Conservation (phyloP, 192 early-diverging fungal genomes). For the Phlyctochytrium bullatum region DNA sequence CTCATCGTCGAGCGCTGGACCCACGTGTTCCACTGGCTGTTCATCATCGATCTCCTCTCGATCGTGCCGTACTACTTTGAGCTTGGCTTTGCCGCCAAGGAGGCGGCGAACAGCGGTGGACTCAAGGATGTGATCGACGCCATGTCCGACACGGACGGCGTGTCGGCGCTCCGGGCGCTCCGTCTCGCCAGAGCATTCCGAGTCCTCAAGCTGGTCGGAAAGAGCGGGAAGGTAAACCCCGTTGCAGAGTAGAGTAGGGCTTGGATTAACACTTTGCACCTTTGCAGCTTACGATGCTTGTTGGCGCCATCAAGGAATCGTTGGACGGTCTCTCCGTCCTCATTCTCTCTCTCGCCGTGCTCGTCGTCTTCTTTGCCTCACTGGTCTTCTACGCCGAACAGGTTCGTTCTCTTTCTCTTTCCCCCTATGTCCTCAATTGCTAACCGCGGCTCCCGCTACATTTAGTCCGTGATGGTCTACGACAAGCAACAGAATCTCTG, state of each 20-base stretch:
- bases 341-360: background rate
- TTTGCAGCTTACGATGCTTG: background rate
- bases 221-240: background rate
- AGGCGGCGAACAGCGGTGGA: too few relatives aligned
- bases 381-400: conserved; percentile 2
- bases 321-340: background rate
- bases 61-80: background rate
- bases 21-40: background rate
- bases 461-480: too few relatives aligned
- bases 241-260: too few relatives aligned
- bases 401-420: too few relatives aligned
- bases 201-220: background rate
- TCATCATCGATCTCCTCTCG: background rate
- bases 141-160: background rate
- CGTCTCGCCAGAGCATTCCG: background rate
- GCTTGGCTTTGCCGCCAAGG: background rate
- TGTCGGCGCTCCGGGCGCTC: background rate
- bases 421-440: too few relatives aligned
- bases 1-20: background rate
- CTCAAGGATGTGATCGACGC: background rate
- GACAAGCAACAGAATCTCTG: background rate
- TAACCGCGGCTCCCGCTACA: too few relatives aligned
- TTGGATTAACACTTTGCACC: too few relatives aligned
- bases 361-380: background rate
- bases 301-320: background rate